These are phyloP conservation scores for Phoma herbarum DNA, from an alignment of 2,329 filamentous ascomycete genomes.

Conservation along the genomic window DNA sequence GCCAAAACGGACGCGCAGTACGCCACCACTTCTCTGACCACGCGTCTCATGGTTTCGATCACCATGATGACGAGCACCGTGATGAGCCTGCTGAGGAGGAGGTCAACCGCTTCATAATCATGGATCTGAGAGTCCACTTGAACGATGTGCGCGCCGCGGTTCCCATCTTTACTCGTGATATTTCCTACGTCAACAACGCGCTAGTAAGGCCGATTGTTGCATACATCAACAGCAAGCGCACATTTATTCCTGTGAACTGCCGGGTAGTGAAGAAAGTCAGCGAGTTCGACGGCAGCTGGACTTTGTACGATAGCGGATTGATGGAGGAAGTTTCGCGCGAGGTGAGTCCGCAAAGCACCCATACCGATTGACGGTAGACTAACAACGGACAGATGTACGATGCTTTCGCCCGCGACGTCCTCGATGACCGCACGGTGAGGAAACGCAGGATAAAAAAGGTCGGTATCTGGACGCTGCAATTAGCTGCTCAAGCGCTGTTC, in stretches of 20 bases:
- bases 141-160: slow-evolving; percentile 95
- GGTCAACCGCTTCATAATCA: slow-evolving; percentile 82
- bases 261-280: slow-evolving; percentile 87
- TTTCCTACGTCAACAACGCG: slow-evolving; percentile 96
- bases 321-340: slow-evolving; percentile 94
- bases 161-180: slow-evolving; percentile 87
- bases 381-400: slow-evolving; percentile 71
- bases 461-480: slow-evolving; percentile 91
- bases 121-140: slow-evolving; percentile 93
- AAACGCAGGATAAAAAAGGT: slow-evolving; percentile 92
- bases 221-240: slow-evolving; percentile 94
- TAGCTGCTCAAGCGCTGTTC: slow-evolving; percentile 92
- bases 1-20: slow-evolving; percentile 70
- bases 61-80: slow-evolving; percentile 30
- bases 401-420: slow-evolving; percentile 90
- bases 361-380: background rate
- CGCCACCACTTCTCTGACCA: slow-evolving; percentile 50
- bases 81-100: slow-evolving; percentile 50
- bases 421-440: slow-evolving; percentile 87
- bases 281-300: slow-evolving; percentile 97
- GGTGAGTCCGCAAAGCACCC: slow-evolving; percentile 47
- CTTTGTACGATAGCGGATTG: slow-evolving; percentile 88
- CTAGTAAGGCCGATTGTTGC: slow-evolving; percentile 95
- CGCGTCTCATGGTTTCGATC: slow-evolving; percentile 43
- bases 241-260: slow-evolving; percentile 95